Evolutionary conservation across 176 grass and related monocot genomes (phyloP).

Genomic region (Hordeum vulgare): MorexV3_pseudomolecules_assembly NC_058519.1:291668313-291668812

Average conservation of each 20-base stretch:
- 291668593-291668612: neutral
- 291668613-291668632: neutral
- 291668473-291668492: neutral
- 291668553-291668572: neutral
- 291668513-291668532: neutral
- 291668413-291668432: neutral
- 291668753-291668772: constrained; percentile 87
- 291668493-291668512: neutral
- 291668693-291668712: neutral
- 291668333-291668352: neutral
- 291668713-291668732: neutral
- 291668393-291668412: neutral
- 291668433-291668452: neutral
- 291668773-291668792: constrained; percentile 75
- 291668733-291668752: neutral
- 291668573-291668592: neutral
- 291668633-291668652: neutral
- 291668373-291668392: neutral
- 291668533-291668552: neutral
- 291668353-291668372: neutral
- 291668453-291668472: neutral
- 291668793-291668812: constrained; percentile 94
- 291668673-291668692: neutral
- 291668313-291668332: neutral
- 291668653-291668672: neutral